Base-by-base conservation (phyloP, 2,329 filamentous ascomycete species). In the Thielaviopsis euricoi region DNA sequence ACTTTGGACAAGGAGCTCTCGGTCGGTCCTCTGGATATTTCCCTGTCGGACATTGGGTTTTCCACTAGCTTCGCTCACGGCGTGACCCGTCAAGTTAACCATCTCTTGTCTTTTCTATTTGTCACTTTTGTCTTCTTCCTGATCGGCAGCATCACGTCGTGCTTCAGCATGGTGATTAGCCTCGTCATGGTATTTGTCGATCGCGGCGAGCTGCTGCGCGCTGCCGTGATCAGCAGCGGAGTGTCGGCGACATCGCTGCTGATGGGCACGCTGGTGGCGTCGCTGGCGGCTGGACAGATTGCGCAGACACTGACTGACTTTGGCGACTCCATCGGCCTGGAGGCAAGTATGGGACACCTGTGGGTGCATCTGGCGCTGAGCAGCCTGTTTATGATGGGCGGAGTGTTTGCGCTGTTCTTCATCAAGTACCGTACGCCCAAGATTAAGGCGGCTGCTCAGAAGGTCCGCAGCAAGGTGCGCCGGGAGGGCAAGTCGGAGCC, bases 91-190 rank as follows among this genome's bases (percentile, higher is more conserved):
- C 71, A 71, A n/a, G 64, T 81, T 62, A 68, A 76, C 66, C 66
- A 70, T n/a, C 67, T 80, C 64, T 78, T 79, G 64, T 65, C 66
- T 17, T 68, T 72, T n/a, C 69, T 79, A 4, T 65, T 74, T n/a
- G 71, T 69, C 25, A 66, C 77, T 53, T 75, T 76, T 64, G 66
- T 76, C 54, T 65, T 80, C 58, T 79, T 75, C 65, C 70, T 74
- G 48, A 61, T 79, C 1, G 71, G 68, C 57, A 68, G 71, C 33
- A 71, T 77, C 64, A 64, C 79, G 1, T 64, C 65, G 15, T 70
- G 67, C 53, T 56, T 71, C 54, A 67, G 63, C 9, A 68, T 70
- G 48, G 61, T 75, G 58, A 64, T 71, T 64, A 63, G 68, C 25
- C 65, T 66, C 1, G 52, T 57, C 46, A 63, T 55, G 7, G 52